These are phyloP conservation scores for Plasmodium vivax DNA, from an alignment of 169 alveolate genomes.

Conservation along the genomic window DNA sequence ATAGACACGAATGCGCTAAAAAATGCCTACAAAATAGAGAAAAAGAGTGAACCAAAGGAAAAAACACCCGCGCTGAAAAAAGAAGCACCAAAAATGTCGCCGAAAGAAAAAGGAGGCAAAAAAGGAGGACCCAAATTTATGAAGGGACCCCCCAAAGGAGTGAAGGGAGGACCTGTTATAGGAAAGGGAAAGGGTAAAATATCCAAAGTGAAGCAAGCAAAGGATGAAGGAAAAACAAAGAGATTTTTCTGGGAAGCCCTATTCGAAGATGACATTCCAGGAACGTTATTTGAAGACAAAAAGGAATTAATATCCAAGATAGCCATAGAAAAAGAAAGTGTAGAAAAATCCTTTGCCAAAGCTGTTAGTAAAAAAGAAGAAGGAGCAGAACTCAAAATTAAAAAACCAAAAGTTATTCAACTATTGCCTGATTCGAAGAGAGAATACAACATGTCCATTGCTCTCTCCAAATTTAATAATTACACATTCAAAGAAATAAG, in stretches of 20 bases:
- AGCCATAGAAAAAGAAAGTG: conserved; percentile 84
- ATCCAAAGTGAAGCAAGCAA: conserved; percentile 63
- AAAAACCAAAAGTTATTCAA: conserved; percentile 81
- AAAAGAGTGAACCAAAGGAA: conserved; percentile 75
- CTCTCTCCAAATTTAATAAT: conserved; percentile 90
- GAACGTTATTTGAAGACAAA: conserved; percentile 87
- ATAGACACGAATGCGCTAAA: conserved; percentile 76
- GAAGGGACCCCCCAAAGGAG: conserved; percentile 84
- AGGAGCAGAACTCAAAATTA: conserved; percentile 25
- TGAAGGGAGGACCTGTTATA: conserved; percentile 74
- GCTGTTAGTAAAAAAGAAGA: conserved; percentile 69
- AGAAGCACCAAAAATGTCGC: conserved; percentile 74
- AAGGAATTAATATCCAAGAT: conserved; percentile 84
- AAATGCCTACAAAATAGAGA: conserved; percentile 77
- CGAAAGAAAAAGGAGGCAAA: conserved; percentile 76
- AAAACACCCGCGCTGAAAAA: conserved; percentile 48
- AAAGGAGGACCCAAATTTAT: conserved; percentile 78
- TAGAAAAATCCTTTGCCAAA: conserved; percentile 84
- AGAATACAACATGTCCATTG: conserved; percentile 92
- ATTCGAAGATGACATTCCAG: conserved; percentile 89
- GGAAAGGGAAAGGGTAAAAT: conserved; percentile 79
- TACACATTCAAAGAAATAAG: conserved; percentile 90
- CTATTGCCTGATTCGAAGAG: conserved; percentile 92
- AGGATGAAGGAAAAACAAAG: conserved; percentile 88
- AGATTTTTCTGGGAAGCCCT: conserved; percentile 93